These are phyloP conservation scores for Cryptosporidium sp. DNA, from an alignment of 169 alveolate species.

Conservation along the genomic window DNA sequence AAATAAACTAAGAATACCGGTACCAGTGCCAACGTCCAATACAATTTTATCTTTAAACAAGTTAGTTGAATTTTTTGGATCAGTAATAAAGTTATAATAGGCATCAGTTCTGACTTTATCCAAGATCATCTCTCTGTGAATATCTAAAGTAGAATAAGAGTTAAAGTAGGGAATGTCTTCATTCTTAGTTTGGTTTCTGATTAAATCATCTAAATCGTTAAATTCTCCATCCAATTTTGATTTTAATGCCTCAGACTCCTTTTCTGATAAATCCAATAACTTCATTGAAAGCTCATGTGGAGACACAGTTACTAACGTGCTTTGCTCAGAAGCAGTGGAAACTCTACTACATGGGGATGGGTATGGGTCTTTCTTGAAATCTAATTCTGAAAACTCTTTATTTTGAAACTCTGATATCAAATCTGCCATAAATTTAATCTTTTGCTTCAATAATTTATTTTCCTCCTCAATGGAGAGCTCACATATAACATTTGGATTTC, in stretches of 20 bases:
- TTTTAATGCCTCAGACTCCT: background rate
- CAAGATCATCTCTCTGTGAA: constrained; percentile 93
- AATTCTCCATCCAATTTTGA: background rate
- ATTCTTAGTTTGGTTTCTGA: background rate
- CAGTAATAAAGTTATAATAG: constrained; percentile 89
- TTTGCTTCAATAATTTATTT: constrained; percentile 39
- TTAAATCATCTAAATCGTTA: background rate
- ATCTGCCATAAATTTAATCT: constrained; percentile 1
- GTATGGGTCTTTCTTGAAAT: background rate
- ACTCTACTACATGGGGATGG: constrained; percentile 37
- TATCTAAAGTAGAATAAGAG: constrained; percentile 89
- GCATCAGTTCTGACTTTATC: constrained; percentile 91
- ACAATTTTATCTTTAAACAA: constrained; percentile 89
- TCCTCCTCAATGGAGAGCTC: constrained; percentile 53
- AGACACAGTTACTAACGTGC: background rate
- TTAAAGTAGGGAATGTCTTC: constrained; percentile 87
- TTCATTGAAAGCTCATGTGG: background rate
- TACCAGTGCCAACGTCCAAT: constrained; percentile 89
- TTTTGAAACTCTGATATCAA: constrained; percentile 22
- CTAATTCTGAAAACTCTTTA: background rate
- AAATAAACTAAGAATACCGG: constrained; percentile 87
- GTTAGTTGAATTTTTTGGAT: constrained; percentile 76
- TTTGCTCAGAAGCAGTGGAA: constrained; percentile 22
- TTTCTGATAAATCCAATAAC: background rate
- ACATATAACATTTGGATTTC: background rate